Evolutionary conservation across 495 filamentous ascomycete species (phyloP).

Genomic region (Penicillium crystallinum): DNA sequence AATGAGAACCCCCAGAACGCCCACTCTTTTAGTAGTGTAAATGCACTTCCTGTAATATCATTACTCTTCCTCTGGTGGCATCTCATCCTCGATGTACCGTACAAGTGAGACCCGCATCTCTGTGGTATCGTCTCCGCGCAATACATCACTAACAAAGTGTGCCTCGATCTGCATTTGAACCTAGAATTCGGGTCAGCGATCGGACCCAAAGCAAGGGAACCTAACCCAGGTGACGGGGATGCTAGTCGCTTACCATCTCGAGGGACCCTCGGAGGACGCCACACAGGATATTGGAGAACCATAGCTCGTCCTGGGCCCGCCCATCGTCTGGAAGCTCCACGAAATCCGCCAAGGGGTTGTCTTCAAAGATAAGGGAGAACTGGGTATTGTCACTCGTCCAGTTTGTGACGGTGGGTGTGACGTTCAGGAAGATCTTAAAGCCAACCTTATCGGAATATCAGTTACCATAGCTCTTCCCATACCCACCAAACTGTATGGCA

Average conservation of each 20-base stretch:
- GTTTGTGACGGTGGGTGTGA: slow-evolving; percentile 90
- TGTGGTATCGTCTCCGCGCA: slow-evolving; percentile 90
- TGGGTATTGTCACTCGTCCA: slow-evolving; percentile 95
- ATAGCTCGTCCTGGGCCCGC: slow-evolving; percentile 90
- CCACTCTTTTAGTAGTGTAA: slow-evolving; percentile 3
- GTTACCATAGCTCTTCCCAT: background rate
- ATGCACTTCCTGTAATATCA: slow-evolving; percentile 16
- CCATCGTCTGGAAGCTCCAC: slow-evolving; percentile 97
- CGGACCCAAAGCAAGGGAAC: slow-evolving; percentile 10
- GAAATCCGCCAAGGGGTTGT: slow-evolving; percentile 95
- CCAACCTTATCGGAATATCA: slow-evolving; percentile 60
- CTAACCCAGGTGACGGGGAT: background rate
- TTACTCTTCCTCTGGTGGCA: slow-evolving; percentile 92
- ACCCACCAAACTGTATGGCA: background rate
- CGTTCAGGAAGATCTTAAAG: slow-evolving; percentile 98
- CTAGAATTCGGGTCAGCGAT: slow-evolving; percentile 38
- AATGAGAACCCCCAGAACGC: slow-evolving; percentile 17
- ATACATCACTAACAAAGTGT: slow-evolving; percentile 90
- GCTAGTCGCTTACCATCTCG: slow-evolving; percentile 69
- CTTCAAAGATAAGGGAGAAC: slow-evolving; percentile 93
- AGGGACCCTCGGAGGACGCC: slow-evolving; percentile 84
- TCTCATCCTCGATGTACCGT: slow-evolving; percentile 94
- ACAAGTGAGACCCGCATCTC: slow-evolving; percentile 94
- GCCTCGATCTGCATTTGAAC: slow-evolving; percentile 99
- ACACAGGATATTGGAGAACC: slow-evolving; percentile 97